These are phyloP conservation scores for Multifurca ochricompacta DNA, from an alignment of 768 basidiomycete species.

Conservation along the genomic window DNA sequence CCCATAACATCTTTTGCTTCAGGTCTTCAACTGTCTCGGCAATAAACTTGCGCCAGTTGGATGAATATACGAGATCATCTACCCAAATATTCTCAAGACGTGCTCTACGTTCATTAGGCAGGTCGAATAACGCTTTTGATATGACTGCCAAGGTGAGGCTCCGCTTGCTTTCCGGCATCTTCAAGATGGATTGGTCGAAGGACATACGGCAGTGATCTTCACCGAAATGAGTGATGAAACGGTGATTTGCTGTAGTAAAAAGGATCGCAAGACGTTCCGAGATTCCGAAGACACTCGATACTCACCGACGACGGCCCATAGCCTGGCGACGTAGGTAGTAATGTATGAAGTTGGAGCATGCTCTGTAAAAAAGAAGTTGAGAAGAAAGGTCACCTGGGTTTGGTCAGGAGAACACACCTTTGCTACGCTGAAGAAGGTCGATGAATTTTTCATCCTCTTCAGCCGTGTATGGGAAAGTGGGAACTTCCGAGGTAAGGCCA, in stretches of 20 bases:
- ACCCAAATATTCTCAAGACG: constrained; percentile 2
- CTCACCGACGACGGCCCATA: constrained; percentile 10
- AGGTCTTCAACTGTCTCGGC: not conserved
- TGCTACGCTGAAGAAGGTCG: not conserved
- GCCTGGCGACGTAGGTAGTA: not conserved
- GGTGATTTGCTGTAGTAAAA: constrained; percentile 3
- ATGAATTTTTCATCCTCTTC: not conserved
- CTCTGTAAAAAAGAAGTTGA: not conserved
- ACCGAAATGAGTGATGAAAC: constrained; percentile 2
- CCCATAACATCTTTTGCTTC: not conserved
- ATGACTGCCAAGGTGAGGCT: not conserved
- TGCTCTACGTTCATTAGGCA: not conserved
- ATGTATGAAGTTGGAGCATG: not conserved
- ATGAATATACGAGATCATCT: not conserved
- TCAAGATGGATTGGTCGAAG: not conserved
- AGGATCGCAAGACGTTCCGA: not conserved
- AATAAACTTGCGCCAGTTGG: constrained; percentile 6
- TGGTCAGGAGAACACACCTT: not conserved
- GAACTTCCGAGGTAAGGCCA: not conserved
- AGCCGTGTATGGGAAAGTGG: constrained; percentile 10
- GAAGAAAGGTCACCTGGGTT: not conserved
- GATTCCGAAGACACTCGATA: not conserved
- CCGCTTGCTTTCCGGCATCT: not conserved
- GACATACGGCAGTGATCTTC: constrained; percentile 6
- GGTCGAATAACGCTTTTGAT: constrained; percentile 1